Percentiles rank a stretch among this genome's conserved stretches.
phyloP scores from a whole-genome alignment of 2,329 filamentous ascomycete species.

The Neofusicoccum sp. region DNA sequence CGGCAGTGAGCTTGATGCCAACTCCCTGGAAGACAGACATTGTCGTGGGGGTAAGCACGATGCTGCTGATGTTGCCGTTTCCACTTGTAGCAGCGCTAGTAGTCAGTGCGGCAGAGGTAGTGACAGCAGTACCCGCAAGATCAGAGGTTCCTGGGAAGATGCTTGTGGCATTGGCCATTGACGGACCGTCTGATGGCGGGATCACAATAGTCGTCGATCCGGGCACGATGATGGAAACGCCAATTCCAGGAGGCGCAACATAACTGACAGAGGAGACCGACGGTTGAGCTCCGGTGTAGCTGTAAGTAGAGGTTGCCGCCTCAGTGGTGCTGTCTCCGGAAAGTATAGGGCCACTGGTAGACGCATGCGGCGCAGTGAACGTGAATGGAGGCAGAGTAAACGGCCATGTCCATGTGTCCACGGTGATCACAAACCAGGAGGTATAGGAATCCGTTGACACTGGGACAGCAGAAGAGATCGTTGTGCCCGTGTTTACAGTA shows the following conservation, averaged over 20 bases:
- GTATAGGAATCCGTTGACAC: background rate
- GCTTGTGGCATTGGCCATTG: background rate
- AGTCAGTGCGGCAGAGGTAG: background rate
- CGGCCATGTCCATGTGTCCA: too few species aligned
- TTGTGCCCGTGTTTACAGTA: background rate
- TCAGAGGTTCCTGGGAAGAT: background rate
- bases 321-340: background rate
- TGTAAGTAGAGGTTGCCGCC: background rate
- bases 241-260: too few species aligned
- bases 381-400: background rate
- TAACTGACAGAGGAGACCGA: background rate
- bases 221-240: background rate
- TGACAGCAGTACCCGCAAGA: background rate
- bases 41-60: background rate
- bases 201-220: background rate
- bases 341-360: background rate
- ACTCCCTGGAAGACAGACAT: background rate
- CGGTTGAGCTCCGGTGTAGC: background rate
- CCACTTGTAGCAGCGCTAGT: background rate
- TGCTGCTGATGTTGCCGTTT: conserved; percentile 16
- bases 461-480: background rate
- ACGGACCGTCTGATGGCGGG: background rate
- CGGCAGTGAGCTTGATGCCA: background rate
- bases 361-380: background rate
- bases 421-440: background rate